Evolutionary conservation across 441 rosid species (phyloP).

Genomic region (Brassica hybrid): DNA sequence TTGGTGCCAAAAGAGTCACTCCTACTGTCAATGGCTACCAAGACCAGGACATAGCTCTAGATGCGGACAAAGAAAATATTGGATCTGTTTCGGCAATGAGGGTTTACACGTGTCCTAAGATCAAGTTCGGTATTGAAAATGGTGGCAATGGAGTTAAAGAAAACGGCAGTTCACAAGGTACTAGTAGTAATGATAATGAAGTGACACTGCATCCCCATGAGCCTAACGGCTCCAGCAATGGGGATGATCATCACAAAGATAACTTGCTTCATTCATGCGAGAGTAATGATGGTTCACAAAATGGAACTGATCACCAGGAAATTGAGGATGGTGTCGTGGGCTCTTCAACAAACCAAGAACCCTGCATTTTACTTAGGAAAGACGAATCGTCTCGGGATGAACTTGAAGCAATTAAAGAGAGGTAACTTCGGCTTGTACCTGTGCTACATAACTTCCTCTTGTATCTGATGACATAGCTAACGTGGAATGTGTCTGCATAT

Average conservation of each 20-base stretch:
- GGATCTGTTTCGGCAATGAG: conserved; percentile 38
- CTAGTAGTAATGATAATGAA: conserved; percentile 8
- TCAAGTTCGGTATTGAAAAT: conserved; percentile 45
- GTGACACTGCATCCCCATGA: conserved; percentile 19
- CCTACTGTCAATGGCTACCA: conserved; percentile 53
- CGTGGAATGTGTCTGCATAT: not conserved
- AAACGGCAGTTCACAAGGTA: conserved; percentile 36
- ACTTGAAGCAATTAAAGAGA: conserved; percentile 70
- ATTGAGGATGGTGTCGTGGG: conserved; percentile 42
- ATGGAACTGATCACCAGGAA: conserved; percentile 43
- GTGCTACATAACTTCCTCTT: not conserved
- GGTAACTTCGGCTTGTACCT: conserved; percentile 51
- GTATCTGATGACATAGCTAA: conserved; percentile 4
- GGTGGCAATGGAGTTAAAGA: conserved; percentile 40
- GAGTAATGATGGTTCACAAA: conserved; percentile 47
- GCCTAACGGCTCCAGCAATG: conserved; percentile 34
- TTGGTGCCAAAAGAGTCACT: conserved; percentile 55
- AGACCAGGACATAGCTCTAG: conserved; percentile 48
- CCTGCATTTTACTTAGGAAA: conserved; percentile 64
- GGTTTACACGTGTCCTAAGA: conserved; percentile 43
- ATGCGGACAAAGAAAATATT: conserved; percentile 52
- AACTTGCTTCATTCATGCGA: conserved; percentile 43
- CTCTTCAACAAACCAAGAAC: conserved; percentile 42
- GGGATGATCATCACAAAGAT: conserved; percentile 42
- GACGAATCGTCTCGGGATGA: conserved; percentile 62